These are phyloP conservation scores for Eimeria sp. DNA, from an alignment of 169 alveolate species.

Conservation along the genomic window DNA sequence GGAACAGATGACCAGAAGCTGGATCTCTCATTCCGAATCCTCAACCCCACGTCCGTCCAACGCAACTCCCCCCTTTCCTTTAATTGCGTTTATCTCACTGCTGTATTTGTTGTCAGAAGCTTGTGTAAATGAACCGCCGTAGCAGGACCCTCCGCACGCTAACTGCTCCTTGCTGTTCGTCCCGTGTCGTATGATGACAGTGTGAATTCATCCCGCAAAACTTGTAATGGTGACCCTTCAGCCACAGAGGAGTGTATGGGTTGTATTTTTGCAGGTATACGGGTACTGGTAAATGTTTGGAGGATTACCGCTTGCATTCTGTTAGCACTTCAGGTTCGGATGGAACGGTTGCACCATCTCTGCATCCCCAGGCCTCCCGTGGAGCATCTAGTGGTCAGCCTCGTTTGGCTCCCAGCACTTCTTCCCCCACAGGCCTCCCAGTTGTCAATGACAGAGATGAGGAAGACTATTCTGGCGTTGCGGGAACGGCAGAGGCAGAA, in stretches of 20 bases:
- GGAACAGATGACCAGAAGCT: constrained; percentile 84
- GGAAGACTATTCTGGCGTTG: not conserved
- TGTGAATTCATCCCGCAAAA: not conserved
- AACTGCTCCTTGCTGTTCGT: not conserved
- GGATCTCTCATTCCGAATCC: constrained; percentile 79
- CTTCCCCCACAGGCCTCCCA: not conserved
- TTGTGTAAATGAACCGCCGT: not conserved
- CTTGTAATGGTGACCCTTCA: not conserved
- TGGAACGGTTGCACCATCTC: not conserved
- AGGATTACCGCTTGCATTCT: constrained; percentile 50
- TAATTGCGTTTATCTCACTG: not conserved
- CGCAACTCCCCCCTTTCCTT: not conserved
- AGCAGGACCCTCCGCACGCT: not conserved
- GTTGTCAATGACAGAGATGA: not conserved
- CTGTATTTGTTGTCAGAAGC: not conserved
- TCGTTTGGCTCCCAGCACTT: not conserved
- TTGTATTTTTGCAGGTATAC: constrained; percentile 43
- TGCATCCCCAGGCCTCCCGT: constrained; percentile 12
- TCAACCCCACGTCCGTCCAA: constrained; percentile 72
- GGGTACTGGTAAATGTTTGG: constrained; percentile 57
- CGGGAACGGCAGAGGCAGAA: not conserved
- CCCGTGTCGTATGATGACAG: not conserved
- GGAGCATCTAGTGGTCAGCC: not conserved
- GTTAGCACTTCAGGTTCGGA: constrained; percentile 40
- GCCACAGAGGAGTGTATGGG: not conserved